phyloP scores from a whole-genome alignment of 208 protist genomes.

The Leptomonas seymouri region DNA sequence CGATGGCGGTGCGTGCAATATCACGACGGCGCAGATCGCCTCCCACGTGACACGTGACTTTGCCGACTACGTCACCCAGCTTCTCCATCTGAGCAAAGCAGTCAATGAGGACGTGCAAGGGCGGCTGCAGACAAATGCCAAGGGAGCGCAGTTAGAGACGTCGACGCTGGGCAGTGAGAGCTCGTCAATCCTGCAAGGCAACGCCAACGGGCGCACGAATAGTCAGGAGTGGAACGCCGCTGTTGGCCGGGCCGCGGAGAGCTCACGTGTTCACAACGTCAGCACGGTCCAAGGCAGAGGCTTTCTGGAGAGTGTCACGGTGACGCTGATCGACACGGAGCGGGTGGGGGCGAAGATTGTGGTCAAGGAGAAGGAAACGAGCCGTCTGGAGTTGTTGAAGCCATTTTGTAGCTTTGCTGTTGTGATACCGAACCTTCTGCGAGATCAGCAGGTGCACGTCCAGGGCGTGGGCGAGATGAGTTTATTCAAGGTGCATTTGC shows the following conservation, averaged over 20 bases:
- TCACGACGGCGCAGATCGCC: slow-evolving; percentile 51
- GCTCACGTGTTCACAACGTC: slow-evolving; percentile 27
- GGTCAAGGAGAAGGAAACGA: slow-evolving; percentile 38
- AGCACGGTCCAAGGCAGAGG: slow-evolving; percentile 67
- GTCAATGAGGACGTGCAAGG: slow-evolving; percentile 13
- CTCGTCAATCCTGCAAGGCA: not conserved
- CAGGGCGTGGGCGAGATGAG: slow-evolving; percentile 69
- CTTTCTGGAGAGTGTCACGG: slow-evolving; percentile 31
- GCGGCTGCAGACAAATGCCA: not conserved
- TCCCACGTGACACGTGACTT: slow-evolving; percentile 71
- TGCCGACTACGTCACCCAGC: slow-evolving; percentile 55
- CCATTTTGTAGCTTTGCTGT: slow-evolving; percentile 65
- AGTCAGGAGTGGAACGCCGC: slow-evolving; percentile 5
- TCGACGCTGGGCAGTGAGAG: not conserved
- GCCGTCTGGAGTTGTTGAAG: slow-evolving; percentile 42
- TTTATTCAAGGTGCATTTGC: slow-evolving; percentile 35
- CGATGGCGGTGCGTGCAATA: slow-evolving; percentile 63
- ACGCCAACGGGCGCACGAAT: not conserved
- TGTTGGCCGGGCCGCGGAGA: not conserved
- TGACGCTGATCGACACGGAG: slow-evolving; percentile 58
- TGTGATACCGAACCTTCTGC: slow-evolving; percentile 39
- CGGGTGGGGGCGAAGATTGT: slow-evolving; percentile 43
- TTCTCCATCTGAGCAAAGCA: slow-evolving; percentile 26
- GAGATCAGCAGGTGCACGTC: slow-evolving; percentile 45
- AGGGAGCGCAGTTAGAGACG: not conserved